These are phyloP conservation scores for Chenopodium album DNA, from an alignment of 148 eudicot species.

Conservation along the genomic window DNA sequence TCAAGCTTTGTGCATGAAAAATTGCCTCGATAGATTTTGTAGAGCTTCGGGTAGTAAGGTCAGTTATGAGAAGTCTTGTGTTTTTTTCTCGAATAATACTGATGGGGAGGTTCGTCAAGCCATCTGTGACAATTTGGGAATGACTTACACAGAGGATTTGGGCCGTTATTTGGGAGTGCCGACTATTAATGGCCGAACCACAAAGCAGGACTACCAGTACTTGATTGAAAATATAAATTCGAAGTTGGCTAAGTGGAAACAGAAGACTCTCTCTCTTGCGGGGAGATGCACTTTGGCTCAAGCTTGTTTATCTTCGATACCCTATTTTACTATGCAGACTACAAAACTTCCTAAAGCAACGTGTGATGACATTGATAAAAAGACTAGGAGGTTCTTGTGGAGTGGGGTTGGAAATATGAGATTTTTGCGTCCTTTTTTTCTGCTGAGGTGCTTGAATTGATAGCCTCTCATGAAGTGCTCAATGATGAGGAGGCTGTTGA, in stretches of 20 bases:
- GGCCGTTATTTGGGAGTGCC: not conserved
- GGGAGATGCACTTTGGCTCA: not conserved
- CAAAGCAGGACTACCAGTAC: not conserved
- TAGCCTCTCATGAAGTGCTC: too few species aligned
- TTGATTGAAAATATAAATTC: not conserved
- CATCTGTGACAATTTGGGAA: not conserved
- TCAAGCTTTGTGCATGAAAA: not conserved
- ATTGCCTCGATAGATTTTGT: not conserved
- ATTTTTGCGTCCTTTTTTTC: too few species aligned
- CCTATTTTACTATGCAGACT: not conserved
- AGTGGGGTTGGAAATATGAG: too few species aligned
- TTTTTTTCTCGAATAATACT: not conserved
- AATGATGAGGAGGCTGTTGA: too few species aligned
- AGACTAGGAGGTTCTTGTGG: not conserved
- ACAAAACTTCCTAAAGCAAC: not conserved
- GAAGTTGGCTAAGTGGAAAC: not conserved
- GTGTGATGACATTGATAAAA: not conserved
- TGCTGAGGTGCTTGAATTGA: too few species aligned
- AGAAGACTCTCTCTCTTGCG: not conserved
- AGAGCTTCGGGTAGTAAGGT: not conserved
- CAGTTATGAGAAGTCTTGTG: not conserved
- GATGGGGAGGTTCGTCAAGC: not conserved
- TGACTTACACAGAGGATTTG: not conserved
- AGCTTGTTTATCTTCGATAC: not conserved
- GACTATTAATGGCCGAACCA: not conserved